Evolutionary conservation across 2,329 filamentous ascomycete species (phyloP).

Genomic region (Talaromyces sp.): DNA sequence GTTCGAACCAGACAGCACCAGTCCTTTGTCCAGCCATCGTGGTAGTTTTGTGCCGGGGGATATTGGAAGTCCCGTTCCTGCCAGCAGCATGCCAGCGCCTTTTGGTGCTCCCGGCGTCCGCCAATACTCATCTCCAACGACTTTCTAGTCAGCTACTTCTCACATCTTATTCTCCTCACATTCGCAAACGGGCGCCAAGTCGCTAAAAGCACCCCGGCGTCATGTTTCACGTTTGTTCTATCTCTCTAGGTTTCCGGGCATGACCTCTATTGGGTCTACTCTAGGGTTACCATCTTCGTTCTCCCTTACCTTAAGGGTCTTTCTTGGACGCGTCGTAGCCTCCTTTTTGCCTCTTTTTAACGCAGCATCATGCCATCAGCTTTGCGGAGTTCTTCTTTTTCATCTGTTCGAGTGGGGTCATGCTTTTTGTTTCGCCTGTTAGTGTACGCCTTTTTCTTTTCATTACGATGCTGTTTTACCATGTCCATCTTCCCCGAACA

Average conservation of each 20-base stretch:
- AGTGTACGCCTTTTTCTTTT: conserved; percentile 5
- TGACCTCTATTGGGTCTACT: conserved; percentile 4
- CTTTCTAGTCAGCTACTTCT: conserved; percentile 14
- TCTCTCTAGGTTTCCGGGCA: conserved; percentile 7
- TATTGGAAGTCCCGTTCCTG: conserved; percentile 65
- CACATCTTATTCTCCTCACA: background rate
- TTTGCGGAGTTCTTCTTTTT: conserved; percentile 19
- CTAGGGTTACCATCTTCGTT: background rate
- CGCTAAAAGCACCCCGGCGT: conserved; percentile 15
- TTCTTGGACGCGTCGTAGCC: conserved; percentile 13
- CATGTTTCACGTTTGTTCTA: conserved; percentile 14
- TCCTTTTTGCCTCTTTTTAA: conserved; percentile 12
- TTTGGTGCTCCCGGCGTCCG: conserved; percentile 38
- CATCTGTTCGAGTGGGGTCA: conserved; percentile 14
- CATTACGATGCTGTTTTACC: conserved; percentile 3
- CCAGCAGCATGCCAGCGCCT: conserved; percentile 39
- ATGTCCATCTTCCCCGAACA: background rate
- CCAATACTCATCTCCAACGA: conserved; percentile 40
- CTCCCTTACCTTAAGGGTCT: conserved; percentile 10
- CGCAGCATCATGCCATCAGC: conserved; percentile 19
- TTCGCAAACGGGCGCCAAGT: conserved; percentile 13
- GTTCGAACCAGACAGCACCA: conserved; percentile 54
- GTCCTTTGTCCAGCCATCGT: conserved; percentile 43
- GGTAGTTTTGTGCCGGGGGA: conserved; percentile 58
- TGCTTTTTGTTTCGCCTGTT: conserved; percentile 5